Evolutionary conservation across 768 basidiomycete species (phyloP).

Genomic region (Sutorius australiensis): DNA sequence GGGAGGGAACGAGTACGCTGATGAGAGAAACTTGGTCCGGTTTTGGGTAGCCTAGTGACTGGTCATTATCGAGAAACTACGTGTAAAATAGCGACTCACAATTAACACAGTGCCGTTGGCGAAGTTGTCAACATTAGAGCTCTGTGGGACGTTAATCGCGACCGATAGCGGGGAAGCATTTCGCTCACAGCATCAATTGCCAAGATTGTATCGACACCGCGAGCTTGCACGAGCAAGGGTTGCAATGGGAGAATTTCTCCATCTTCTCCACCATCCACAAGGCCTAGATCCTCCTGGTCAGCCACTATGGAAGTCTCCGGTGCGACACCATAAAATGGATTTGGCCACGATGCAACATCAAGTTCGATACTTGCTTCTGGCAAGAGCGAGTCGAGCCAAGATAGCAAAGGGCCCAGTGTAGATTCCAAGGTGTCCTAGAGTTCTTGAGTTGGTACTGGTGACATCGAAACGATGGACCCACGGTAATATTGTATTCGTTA

Average conservation of each 20-base stretch:
- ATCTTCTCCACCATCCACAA: conserved; percentile 42
- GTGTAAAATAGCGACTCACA: conserved; percentile 9
- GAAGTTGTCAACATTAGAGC: conserved; percentile 14
- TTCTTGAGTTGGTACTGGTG: not conserved
- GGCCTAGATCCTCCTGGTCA: conserved; percentile 28
- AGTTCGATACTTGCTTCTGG: conserved; percentile 27
- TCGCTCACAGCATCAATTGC: conserved; percentile 43
- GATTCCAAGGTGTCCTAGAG: conserved; percentile 13
- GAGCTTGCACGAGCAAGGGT: conserved; percentile 45
- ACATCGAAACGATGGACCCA: conserved; percentile 5
- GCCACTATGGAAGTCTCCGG: conserved; percentile 32
- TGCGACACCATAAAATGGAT: conserved; percentile 37
- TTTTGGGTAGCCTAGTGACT: conserved; percentile 32
- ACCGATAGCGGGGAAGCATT: not conserved
- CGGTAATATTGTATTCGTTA: conserved; percentile 28
- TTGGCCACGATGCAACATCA: conserved; percentile 34
- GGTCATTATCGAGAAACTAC: not conserved
- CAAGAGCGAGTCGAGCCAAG: conserved; percentile 17
- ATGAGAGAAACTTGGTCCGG: conserved; percentile 35
- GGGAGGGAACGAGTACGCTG: conserved; percentile 34
- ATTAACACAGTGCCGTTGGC: conserved; percentile 27
- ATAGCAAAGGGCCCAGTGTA: conserved; percentile 8
- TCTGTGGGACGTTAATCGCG: conserved; percentile 5
- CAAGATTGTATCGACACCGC: conserved; percentile 46
- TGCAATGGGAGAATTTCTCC: conserved; percentile 45